These are phyloP conservation scores for Ramicandelaber brevisporus DNA, from an alignment of 192 early-diverging fungal genomes.

Conservation along the genomic window DNA sequence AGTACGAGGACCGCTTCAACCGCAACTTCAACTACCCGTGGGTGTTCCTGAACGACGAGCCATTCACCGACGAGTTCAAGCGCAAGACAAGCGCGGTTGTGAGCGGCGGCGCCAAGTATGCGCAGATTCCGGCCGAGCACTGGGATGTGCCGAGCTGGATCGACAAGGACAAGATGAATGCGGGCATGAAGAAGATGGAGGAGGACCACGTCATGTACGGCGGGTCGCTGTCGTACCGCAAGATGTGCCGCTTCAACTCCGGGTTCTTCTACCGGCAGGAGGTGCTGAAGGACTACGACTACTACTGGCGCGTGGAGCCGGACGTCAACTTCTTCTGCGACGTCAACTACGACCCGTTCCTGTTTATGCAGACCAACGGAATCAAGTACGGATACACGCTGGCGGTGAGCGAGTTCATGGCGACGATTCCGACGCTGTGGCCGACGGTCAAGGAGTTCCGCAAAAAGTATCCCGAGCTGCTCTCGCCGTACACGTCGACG, in stretches of 20 bases:
- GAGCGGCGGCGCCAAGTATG: conserved; percentile 29
- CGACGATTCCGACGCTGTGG: conserved; percentile 54
- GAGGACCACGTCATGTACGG: conserved; percentile 28
- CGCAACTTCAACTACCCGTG: conserved; percentile 33
- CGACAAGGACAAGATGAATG: conserved; percentile 23
- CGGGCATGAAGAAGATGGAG: conserved; percentile 24
- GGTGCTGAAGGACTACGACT: conserved; percentile 38
- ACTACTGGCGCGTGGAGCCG: conserved; percentile 78
- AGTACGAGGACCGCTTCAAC: conserved; percentile 52
- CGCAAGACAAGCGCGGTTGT: conserved; percentile 20
- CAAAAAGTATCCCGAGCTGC: conserved; percentile 14
- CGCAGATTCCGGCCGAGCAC: conserved; percentile 35
- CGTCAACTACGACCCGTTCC: conserved; percentile 63
- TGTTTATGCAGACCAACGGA: conserved; percentile 42
- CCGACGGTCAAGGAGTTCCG: conserved; percentile 24
- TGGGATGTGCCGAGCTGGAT: conserved; percentile 70
- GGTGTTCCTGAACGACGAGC: conserved; percentile 40
- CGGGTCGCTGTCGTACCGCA: conserved; percentile 36
- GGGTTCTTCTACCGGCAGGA: conserved; percentile 58
- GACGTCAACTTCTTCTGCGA: conserved; percentile 56
- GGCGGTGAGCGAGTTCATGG: conserved; percentile 35
- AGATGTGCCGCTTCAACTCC: conserved; percentile 56
- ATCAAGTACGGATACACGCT: conserved; percentile 68
- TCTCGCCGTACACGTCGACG: conserved; percentile 14
- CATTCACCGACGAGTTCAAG: conserved; percentile 33